Evolutionary conservation across 768 basidiomycete genomes (phyloP), one percentile per base, ranked within the genome.

Genomic region (Imleria badia): DNA sequence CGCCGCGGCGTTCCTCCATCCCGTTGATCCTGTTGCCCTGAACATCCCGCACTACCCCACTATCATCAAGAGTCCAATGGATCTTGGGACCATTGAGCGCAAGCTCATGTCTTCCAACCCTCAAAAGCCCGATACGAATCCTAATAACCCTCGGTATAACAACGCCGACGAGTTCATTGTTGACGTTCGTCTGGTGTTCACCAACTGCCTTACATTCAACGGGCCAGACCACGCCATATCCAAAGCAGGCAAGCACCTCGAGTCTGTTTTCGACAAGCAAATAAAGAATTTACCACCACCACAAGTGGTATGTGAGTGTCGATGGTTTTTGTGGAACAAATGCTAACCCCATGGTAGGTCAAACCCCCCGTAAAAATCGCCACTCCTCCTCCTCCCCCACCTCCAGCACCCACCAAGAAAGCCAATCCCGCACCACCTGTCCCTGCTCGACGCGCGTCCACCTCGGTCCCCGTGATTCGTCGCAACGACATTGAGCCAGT

Each of bases 61-160:
- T 42, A 84, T 98, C 67, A 83, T 99, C 73, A 91, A 86, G 66
- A 82, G 80, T 26, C 97, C 97, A 0, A 98, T 98, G 92, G 97
- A 98, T 69, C 81, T 99, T 43, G 80, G 85, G 4, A 97, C 96
- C 41, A 83, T 98, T 54, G 96, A 98, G 73, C 83, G 83, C 64
- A 97, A 98, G 74, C 78, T 98, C 40, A 64, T 61, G 33, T 83
- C 88, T 1, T 91, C 91, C 14, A 95, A 92, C 64, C 86, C 89
- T 3, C 62, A 75, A 48, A 94, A 91, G 66, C 89, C 84, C 14
- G 91, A 91, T 56, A 71, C 78, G 26, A 89, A 87, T 65, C 73
- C 76, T 5, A 71, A 75, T 51, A 89, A 89, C 56, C 88, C 87
- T n/a, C 86, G 87, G 23, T 98, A 98, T 65, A 60, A 73, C 48